Evolutionary conservation across 768 basidiomycete species (phyloP).

Genomic region (Lactifluus rugatus): DNA sequence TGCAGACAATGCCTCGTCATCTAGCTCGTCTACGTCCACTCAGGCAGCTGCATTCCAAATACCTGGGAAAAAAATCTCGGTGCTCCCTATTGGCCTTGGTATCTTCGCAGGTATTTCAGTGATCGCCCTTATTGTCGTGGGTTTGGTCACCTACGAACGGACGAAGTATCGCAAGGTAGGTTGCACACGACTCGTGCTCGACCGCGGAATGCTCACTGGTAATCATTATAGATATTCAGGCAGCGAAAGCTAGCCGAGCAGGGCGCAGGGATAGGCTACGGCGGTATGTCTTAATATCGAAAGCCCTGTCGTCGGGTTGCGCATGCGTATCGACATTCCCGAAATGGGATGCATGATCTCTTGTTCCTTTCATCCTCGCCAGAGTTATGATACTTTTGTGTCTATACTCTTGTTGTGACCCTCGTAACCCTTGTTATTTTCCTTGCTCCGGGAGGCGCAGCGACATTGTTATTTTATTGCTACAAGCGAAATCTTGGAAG

Average conservation of each 20-base stretch:
- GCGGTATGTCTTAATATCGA: conserved; percentile 34
- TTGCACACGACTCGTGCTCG: conserved; percentile 6
- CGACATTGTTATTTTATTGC: conserved; percentile 1
- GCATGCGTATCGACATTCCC: not conserved
- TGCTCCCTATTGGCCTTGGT: conserved; percentile 75
- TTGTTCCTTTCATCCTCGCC: not conserved
- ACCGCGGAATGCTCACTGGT: not conserved
- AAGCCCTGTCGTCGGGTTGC: not conserved
- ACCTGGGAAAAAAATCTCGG: conserved; percentile 64
- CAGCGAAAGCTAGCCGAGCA: conserved; percentile 63
- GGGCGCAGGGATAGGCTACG: conserved; percentile 49
- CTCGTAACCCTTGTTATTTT: no score
- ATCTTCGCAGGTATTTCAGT: conserved; percentile 81
- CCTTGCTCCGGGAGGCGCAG: not conserved
- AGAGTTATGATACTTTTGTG: not conserved
- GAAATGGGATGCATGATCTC: not conserved
- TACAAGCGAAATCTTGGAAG: not conserved
- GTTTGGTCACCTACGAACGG: conserved; percentile 79
- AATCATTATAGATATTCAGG: conserved; percentile 42
- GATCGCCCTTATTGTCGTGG: conserved; percentile 72
- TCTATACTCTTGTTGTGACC: not conserved
- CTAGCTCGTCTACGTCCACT: conserved; percentile 20
- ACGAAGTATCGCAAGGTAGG: conserved; percentile 76
- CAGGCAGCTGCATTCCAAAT: conserved; percentile 39
- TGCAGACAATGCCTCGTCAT: conserved; percentile 17